Conservation (phyloP, 805 yeast genomes). For the Candida insectalens region DNA sequence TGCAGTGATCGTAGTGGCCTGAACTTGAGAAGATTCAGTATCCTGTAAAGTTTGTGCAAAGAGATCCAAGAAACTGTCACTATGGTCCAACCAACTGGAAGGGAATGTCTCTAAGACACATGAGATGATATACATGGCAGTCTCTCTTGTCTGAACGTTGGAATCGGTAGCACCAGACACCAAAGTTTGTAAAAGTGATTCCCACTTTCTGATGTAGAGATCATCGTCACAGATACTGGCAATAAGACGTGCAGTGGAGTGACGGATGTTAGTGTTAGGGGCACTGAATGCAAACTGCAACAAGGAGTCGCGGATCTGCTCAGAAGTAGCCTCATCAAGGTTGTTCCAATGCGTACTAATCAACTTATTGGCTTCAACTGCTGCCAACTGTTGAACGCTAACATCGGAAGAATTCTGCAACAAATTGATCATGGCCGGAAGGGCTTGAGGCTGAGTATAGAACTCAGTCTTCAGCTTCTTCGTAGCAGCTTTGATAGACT, state of each 20-base stretch:
- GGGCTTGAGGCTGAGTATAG: slow-evolving; percentile 58
- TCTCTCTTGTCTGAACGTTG: slow-evolving; percentile 53
- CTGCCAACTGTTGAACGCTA: slow-evolving; percentile 83
- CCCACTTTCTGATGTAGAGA: slow-evolving; percentile 60
- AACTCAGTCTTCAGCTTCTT: slow-evolving; percentile 61
- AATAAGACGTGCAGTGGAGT: slow-evolving; percentile 81
- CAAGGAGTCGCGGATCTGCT: slow-evolving; percentile 56
- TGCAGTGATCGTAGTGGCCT: slow-evolving; percentile 76
- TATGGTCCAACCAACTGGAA: slow-evolving; percentile 44
- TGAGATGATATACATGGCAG: slow-evolving; percentile 70
- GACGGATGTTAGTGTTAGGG: slow-evolving; percentile 61
- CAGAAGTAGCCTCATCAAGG: slow-evolving; percentile 39
- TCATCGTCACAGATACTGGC: slow-evolving; percentile 78
- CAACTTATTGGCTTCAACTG: slow-evolving; percentile 90
- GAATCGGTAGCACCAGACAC: slow-evolving; percentile 53
- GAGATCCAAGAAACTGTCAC: slow-evolving; percentile 59
- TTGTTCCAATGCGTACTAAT: slow-evolving; percentile 61
- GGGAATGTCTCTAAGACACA: slow-evolving; percentile 69
- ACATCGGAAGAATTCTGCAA: slow-evolving; percentile 60
- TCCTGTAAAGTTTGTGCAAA: slow-evolving; percentile 59
- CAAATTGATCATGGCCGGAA: slow-evolving; percentile 78
- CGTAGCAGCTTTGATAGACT: slow-evolving; percentile 77
- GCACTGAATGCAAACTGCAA: slow-evolving; percentile 60
- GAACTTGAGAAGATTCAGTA: slow-evolving; percentile 57
- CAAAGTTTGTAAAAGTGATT: slow-evolving; percentile 61